Percentiles rank a stretch among this genome's conserved stretches.
Conservation (phyloP, 352 stramenopile genomes). For the Pythium vanterpoolii region DNA sequence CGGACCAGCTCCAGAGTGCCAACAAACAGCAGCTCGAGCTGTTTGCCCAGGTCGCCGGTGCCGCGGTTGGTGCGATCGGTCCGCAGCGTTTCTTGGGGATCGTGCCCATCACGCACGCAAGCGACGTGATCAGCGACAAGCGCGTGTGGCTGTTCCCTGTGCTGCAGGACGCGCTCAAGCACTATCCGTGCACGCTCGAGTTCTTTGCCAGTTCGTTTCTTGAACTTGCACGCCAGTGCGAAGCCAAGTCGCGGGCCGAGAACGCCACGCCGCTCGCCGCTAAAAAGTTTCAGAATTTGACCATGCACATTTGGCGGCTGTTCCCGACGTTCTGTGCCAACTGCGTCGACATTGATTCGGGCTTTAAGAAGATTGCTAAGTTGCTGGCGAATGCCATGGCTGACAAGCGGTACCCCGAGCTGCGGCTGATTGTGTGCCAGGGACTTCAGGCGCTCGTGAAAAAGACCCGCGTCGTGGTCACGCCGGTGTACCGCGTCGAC, state of each 20-base stretch:
- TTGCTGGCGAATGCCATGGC: slow-evolving; percentile 82
- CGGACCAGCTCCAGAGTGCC: slow-evolving; percentile 54
- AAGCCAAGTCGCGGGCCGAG: slow-evolving; percentile 58
- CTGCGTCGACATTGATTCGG: slow-evolving; percentile 66
- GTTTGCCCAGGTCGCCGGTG: slow-evolving; percentile 62
- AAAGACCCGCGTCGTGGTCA: slow-evolving; percentile 46
- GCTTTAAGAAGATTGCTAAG: slow-evolving; percentile 88
- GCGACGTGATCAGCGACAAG: slow-evolving; percentile 71
- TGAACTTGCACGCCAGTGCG: slow-evolving; percentile 66
- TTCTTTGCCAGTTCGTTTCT: slow-evolving; percentile 77
- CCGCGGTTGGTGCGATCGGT: slow-evolving; percentile 62
- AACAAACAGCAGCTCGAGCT: slow-evolving; percentile 50
- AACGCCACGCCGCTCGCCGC: slow-evolving; percentile 60
- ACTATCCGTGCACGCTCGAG: slow-evolving; percentile 51
- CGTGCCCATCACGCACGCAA: slow-evolving; percentile 67
- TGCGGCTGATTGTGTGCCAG: slow-evolving; percentile 82
- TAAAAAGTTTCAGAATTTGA: slow-evolving; percentile 76
- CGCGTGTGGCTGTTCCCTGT: slow-evolving; percentile 80
- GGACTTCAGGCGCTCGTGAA: slow-evolving; percentile 82
- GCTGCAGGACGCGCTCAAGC: slow-evolving; percentile 62
- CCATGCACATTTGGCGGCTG: slow-evolving; percentile 78
- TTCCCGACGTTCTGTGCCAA: slow-evolving; percentile 80
- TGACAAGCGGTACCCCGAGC: slow-evolving; percentile 82
- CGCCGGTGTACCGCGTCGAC: slow-evolving; percentile 34
- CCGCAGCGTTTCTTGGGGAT: slow-evolving; percentile 68